phyloP scores from a whole-genome alignment of 805 yeast species.

The Blastobotrys chiropterorum region DNA sequence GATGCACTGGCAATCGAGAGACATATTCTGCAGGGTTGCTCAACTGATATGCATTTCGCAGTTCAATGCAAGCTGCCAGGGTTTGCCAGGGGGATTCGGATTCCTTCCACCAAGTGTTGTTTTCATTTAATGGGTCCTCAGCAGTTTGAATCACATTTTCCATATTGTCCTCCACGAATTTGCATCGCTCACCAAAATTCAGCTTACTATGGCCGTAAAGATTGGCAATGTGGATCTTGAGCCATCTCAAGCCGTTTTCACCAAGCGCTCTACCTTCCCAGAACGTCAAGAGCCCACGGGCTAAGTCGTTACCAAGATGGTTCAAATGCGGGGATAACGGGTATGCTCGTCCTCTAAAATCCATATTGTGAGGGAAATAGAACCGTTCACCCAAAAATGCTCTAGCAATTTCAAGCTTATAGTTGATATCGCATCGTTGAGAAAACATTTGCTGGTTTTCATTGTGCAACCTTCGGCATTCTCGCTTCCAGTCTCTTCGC shows the following conservation, averaged over 20 bases:
- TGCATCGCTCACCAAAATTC: slow-evolving; percentile 45
- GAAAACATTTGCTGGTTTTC: slow-evolving; percentile 68
- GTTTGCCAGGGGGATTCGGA: slow-evolving; percentile 64
- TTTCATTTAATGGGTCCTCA: slow-evolving; percentile 38
- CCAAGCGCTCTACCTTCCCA: slow-evolving; percentile 57
- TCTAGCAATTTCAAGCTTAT: slow-evolving; percentile 90
- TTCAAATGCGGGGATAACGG: slow-evolving; percentile 59
- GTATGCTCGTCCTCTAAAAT: slow-evolving; percentile 60
- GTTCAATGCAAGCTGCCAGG: slow-evolving; percentile 49
- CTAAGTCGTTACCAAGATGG: slow-evolving; percentile 56
- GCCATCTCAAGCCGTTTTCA: slow-evolving; percentile 48
- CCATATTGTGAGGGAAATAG: slow-evolving; percentile 58
- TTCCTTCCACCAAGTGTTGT: slow-evolving; percentile 45
- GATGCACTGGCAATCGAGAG: slow-evolving; percentile 54
- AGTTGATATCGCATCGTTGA: slow-evolving; percentile 87
- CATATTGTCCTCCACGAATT: slow-evolving; percentile 44
- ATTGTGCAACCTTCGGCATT: slow-evolving; percentile 50
- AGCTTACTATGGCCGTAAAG: slow-evolving; percentile 52
- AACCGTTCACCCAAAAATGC: slow-evolving; percentile 67
- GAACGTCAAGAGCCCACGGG: slow-evolving; percentile 50
- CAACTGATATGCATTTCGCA: slow-evolving; percentile 42
- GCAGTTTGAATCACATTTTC: slow-evolving; percentile 42
- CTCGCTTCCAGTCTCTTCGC: slow-evolving; percentile 60
- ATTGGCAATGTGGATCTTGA: slow-evolving; percentile 57
- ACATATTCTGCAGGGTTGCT: slow-evolving; percentile 44